phyloP scores from a whole-genome alignment of 768 basidiomycete species.

The Naematelia aurantialba region DNA sequence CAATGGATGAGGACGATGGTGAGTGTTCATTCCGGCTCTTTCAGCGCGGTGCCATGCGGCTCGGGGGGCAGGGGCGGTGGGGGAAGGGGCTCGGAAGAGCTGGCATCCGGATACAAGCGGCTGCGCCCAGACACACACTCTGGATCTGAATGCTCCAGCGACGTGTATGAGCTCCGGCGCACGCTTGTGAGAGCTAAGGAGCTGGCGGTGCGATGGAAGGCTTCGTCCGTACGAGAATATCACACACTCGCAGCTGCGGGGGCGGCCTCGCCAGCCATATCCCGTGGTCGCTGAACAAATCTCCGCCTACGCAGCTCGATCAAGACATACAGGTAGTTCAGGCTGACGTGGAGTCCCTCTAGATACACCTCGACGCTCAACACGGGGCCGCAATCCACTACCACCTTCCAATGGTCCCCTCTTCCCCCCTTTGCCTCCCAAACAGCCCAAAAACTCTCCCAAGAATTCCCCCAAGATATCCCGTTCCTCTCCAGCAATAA shows the following conservation, averaged over 20 bases:
- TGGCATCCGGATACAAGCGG: too few relatives aligned
- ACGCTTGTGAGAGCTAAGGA: too few relatives aligned
- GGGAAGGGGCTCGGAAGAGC: too few relatives aligned
- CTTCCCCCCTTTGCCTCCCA: slow-evolving; percentile 47
- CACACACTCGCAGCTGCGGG: too few relatives aligned
- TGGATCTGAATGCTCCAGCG: too few relatives aligned
- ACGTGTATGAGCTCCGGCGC: too few relatives aligned
- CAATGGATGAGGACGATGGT: slow-evolving; percentile 41
- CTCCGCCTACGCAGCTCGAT: not conserved
- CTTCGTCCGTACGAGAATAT: not conserved
- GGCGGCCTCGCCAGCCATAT: too few relatives aligned
- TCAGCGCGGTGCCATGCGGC: too few relatives aligned
- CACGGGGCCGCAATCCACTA: slow-evolving; percentile 52
- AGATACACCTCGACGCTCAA: slow-evolving; percentile 32
- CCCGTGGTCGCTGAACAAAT: too few relatives aligned
- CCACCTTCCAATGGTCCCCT: slow-evolving; percentile 58
- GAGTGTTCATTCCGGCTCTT: slow-evolving; percentile 13
- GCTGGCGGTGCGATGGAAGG: not conserved
- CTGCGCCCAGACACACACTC: too few relatives aligned
- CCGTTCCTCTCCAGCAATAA: slow-evolving; percentile 22
- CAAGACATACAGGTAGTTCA: not conserved
- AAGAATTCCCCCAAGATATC: slow-evolving; percentile 37
- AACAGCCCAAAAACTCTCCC: slow-evolving; percentile 52
- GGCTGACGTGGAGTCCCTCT: not conserved
- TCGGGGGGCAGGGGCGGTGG: too few relatives aligned